A percentile compares a stretch with the other conserved stretches of the same genome.
phyloP scores from a whole-genome alignment of 306 rosid genomes.

The Canavalia ensiformis region DNA sequence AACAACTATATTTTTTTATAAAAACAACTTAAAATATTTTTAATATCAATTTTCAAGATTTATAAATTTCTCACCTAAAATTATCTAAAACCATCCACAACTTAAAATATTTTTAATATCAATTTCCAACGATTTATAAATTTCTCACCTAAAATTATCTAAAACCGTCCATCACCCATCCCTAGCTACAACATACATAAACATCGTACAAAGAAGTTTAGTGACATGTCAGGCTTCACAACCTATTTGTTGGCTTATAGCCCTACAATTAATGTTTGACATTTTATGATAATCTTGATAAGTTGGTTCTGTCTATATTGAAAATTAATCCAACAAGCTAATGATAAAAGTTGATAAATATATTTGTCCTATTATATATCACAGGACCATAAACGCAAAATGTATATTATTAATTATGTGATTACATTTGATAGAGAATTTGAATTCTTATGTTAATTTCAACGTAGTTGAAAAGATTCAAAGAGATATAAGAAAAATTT shows the following conservation, averaged over 20 bases:
- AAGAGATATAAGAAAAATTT: neutral
- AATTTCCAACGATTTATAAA: too few relatives aligned
- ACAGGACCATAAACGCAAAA: neutral
- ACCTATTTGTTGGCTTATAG: neutral
- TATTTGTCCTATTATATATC: neutral
- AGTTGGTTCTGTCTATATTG: neutral
- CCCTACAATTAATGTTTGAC: neutral
- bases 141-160: too few relatives aligned
- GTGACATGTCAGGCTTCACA: neutral
- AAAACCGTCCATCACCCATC: too few relatives aligned
- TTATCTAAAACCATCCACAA: too few relatives aligned
- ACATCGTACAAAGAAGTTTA: neutral
- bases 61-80: too few relatives aligned
- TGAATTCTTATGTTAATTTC: neutral
- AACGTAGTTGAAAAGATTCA: neutral
- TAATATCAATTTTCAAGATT: too few relatives aligned
- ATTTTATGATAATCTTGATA: neutral
- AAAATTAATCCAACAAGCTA: neutral
- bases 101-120: too few relatives aligned
- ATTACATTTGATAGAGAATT: neutral
- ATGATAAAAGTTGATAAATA: neutral
- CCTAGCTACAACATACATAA: neutral
- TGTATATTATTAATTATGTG: neutral
- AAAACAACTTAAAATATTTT: too few relatives aligned
- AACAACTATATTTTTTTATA: too few relatives aligned